These are phyloP conservation scores for Meredithiella fracta DNA, from an alignment of 2,329 filamentous ascomycete genomes.

Conservation along the genomic window DNA sequence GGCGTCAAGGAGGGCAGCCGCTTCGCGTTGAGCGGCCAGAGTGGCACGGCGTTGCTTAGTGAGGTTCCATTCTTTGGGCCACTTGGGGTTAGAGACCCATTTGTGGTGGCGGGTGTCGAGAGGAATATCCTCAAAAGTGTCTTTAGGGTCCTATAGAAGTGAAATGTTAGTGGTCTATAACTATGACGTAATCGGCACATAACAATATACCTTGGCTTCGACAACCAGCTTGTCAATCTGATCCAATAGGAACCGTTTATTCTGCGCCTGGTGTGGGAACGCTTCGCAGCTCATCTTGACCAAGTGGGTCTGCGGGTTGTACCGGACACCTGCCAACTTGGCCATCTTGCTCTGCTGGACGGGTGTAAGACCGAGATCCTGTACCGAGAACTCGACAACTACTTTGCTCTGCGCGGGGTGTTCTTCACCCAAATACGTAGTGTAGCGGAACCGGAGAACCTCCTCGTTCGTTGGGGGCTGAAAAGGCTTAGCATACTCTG, in stretches of 20 bases:
- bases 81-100: slow-evolving; percentile 47
- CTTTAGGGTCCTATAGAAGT: slow-evolving; percentile 44
- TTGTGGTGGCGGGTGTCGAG: slow-evolving; percentile 71
- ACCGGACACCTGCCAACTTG: slow-evolving; percentile 72
- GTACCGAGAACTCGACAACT: slow-evolving; percentile 71
- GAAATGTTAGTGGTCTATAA: not conserved
- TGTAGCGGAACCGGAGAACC: slow-evolving; percentile 87
- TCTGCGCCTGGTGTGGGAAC: slow-evolving; percentile 79
- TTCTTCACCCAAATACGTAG: slow-evolving; percentile 83
- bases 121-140: slow-evolving; percentile 78
- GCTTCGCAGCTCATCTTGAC: slow-evolving; percentile 85
- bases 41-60: slow-evolving; percentile 49
- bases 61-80: slow-evolving; percentile 72
- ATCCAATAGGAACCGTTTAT: slow-evolving; percentile 86
- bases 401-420: slow-evolving; percentile 91
- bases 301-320: slow-evolving; percentile 67
- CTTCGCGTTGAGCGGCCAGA: slow-evolving; percentile 43
- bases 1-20: slow-evolving; percentile 37
- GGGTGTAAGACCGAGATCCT: slow-evolving; percentile 52
- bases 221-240: slow-evolving; percentile 55
- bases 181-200: not conserved
- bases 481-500: slow-evolving; percentile 75
- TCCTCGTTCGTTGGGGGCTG: slow-evolving; percentile 47
- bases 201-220: slow-evolving; percentile 46
- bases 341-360: slow-evolving; percentile 63